phyloP scores from a whole-genome alignment of 768 basidiomycete genomes.

The Hericium alpestre region DNA sequence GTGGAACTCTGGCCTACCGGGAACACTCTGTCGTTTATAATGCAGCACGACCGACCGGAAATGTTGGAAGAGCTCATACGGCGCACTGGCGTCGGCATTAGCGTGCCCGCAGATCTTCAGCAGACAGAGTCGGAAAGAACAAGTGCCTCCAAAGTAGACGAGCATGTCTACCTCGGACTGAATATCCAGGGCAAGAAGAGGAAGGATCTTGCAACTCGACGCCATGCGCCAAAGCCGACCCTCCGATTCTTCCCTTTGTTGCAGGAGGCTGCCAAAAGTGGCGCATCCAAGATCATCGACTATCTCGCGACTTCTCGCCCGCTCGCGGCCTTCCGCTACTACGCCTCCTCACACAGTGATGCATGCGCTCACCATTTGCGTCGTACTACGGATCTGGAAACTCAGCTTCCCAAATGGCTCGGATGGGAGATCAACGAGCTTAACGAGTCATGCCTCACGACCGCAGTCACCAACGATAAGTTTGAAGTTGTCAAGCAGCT shows the following conservation, averaged over 20 bases:
- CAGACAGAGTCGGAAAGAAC: slow-evolving; percentile 22
- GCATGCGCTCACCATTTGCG: slow-evolving; percentile 33
- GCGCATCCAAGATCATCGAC: slow-evolving; percentile 24
- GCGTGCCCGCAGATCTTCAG: slow-evolving; percentile 16
- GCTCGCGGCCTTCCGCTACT: slow-evolving; percentile 40
- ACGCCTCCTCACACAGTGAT: slow-evolving; percentile 32
- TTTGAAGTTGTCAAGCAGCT: slow-evolving; percentile 34
- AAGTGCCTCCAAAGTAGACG: slow-evolving; percentile 24
- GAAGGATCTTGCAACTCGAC: slow-evolving; percentile 34
- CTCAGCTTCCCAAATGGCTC: slow-evolving; percentile 35
- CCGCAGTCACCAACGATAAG: slow-evolving; percentile 28
- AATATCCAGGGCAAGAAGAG: slow-evolving; percentile 57
- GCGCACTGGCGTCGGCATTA: slow-evolving; percentile 31
- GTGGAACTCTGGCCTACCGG: slow-evolving; percentile 19
- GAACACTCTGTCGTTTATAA: slow-evolving; percentile 19
- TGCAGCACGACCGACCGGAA: slow-evolving; percentile 32
- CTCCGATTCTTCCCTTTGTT: slow-evolving; percentile 1
- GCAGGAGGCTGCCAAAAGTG: neutral
- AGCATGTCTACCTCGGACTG: slow-evolving; percentile 41
- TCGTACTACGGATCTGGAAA: slow-evolving; percentile 27
- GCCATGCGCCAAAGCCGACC: neutral
- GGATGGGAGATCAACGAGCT: slow-evolving; percentile 38
- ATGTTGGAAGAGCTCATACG: slow-evolving; percentile 51
- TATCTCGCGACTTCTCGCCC: slow-evolving; percentile 40
- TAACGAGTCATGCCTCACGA: slow-evolving; percentile 43